Base-by-base conservation (phyloP, 805 yeast genomes). In the Barnettozyma vustinii region DNA sequence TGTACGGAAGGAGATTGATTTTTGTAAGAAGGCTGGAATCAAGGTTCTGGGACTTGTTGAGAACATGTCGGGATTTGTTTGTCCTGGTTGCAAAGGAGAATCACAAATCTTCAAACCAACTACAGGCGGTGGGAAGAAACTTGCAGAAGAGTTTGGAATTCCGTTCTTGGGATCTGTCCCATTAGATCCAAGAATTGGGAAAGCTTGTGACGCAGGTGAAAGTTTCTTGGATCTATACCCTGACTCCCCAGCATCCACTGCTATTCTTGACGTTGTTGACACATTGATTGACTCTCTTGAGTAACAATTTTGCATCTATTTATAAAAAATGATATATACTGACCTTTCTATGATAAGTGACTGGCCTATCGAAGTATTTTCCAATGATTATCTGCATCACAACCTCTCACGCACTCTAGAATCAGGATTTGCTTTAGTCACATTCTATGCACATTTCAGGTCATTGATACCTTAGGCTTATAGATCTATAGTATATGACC, bases 41-140 rank as follows among this genome's bases (percentile, higher is more conserved):
- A 83, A 77, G 51, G 77, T 94, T 3, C 66, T 94, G 40, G 99
- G 99, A 0, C 67, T 94, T 13, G 97, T 94, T 18, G 99, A 94
- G 64, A 94, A 94, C 65, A 94, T 94, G 99, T 81, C 96, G 9
- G 99, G 99, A 2, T 94, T 94, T 69, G 98, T 94, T 15, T 94
- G 99, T 65, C 99, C 99, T 4, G 81, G 75, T 60, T 94, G 99
- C 68, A 80, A 87, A 53, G 94, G 94, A 9, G 87, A 91, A 67
- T 87, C 96, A 0, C 81, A 83, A 60, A 91, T 94, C 5, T 94
- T 94, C 68, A 83, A 84, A 52, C 88, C 99, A 15, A 94, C 99
- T 1, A 94, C 99, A 0, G 99, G 99, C 15, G 99, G 99, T 19
- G 99, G 98, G 9, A 76, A 79, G 58, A 80, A 81, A 27, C 70